These are phyloP conservation scores for Lagenidium sp. DNA, from an alignment of 352 stramenopile species.

Conservation along the genomic window DNA sequence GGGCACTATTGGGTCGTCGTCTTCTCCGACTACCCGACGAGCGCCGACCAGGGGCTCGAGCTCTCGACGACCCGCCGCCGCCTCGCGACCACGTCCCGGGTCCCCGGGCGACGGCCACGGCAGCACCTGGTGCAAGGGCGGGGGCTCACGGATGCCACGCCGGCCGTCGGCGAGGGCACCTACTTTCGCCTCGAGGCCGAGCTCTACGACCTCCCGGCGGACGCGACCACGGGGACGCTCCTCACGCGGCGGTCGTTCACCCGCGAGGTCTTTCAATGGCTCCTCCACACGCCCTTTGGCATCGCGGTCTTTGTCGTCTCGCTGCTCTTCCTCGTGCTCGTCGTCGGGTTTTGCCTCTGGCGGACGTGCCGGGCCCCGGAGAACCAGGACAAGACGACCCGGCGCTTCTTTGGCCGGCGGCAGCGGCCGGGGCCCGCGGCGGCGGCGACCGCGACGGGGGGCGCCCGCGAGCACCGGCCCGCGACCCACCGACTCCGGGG, in stretches of 20 bases:
- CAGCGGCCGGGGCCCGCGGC: not conserved
- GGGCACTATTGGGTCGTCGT: slow-evolving; percentile 71
- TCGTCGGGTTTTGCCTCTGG: slow-evolving; percentile 43
- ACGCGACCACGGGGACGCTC: slow-evolving; percentile 6
- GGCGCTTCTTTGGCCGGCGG: slow-evolving; percentile 6
- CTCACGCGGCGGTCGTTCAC: slow-evolving; percentile 48
- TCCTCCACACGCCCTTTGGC: slow-evolving; percentile 31
- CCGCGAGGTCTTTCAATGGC: slow-evolving; percentile 32
- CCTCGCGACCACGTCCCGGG: not conserved
- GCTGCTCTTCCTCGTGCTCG: slow-evolving; percentile 24
- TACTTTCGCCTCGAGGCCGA: slow-evolving; percentile 32
- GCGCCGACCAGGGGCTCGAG: not conserved
- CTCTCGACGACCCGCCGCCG: slow-evolving; percentile 1
- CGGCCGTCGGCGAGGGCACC: not conserved
- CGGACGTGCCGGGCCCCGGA: slow-evolving; percentile 46
- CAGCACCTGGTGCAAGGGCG: too few species aligned
- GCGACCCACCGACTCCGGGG: not conserved
- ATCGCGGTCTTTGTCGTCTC: slow-evolving; percentile 38
- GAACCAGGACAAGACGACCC: slow-evolving; percentile 36
- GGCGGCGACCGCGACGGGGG: not conserved
- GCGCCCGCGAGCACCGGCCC: not conserved
- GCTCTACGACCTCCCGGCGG: slow-evolving; percentile 21
- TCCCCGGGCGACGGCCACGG: too few species aligned
- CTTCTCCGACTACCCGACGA: slow-evolving; percentile 44
- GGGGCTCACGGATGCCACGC: not conserved